Conservation (phyloP, 768 basidiomycete species). For the Amanita muscaria region DNA sequence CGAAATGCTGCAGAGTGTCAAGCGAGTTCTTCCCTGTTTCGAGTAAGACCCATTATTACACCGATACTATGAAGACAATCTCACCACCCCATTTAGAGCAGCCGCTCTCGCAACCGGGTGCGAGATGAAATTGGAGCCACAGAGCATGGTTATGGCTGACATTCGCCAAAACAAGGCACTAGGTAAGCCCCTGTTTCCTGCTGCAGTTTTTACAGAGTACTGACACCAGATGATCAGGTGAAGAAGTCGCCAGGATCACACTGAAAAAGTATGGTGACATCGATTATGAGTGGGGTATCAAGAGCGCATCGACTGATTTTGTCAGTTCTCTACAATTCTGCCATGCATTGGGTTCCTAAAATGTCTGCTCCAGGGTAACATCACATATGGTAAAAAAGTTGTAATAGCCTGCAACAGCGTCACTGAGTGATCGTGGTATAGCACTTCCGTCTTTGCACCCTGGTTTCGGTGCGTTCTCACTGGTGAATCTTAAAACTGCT, state of each 20-base stretch:
- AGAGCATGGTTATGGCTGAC: constrained; percentile 34
- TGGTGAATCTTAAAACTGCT: constrained; percentile 8
- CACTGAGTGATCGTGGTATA: constrained; percentile 12
- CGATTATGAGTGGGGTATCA: constrained; percentile 60
- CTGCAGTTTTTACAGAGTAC: neutral
- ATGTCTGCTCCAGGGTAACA: constrained; percentile 65
- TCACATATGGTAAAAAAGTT: constrained; percentile 54
- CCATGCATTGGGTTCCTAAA: neutral
- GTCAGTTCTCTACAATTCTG: constrained; percentile 32
- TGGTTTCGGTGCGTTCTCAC: constrained; percentile 41
- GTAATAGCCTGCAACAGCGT: neutral
- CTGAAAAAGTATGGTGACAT: constrained; percentile 52
- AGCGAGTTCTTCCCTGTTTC: constrained; percentile 65
- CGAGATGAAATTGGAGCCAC: constrained; percentile 31
- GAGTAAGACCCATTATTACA: constrained; percentile 34
- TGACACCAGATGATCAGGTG: constrained; percentile 31
- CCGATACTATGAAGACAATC: neutral
- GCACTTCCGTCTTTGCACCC: constrained; percentile 67
- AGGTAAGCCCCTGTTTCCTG: constrained; percentile 26
- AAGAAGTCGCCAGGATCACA: constrained; percentile 54
- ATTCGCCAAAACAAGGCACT: constrained; percentile 62
- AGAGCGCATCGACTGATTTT: constrained; percentile 74
- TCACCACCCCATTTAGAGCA: constrained; percentile 33
- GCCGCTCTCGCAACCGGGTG: constrained; percentile 64
- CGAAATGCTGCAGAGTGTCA: constrained; percentile 47